phyloP scores from a whole-genome alignment of 1,139 yeast genomes.

The Taphrina flavorubra region DNA sequence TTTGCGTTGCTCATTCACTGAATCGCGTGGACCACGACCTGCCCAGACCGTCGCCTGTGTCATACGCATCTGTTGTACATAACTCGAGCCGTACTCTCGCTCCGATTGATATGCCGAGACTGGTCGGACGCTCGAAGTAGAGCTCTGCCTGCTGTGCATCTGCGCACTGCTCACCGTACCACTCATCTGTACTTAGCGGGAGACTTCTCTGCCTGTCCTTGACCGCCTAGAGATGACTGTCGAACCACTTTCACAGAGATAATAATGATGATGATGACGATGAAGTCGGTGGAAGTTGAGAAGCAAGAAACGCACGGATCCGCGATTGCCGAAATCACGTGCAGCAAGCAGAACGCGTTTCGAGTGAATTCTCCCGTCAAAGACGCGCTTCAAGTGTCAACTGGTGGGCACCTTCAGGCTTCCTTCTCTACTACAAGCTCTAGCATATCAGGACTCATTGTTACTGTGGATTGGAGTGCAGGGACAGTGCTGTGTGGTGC shows the following conservation, averaged over 20 bases:
- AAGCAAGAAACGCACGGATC: no score
- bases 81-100: slow-evolving; percentile 14
- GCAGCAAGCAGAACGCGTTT: no score
- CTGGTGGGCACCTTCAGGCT: no score
- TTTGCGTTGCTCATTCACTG: slow-evolving; percentile 34
- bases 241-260: no score
- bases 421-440: no score
- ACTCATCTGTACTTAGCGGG: background rate
- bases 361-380: no score
- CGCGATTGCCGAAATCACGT: no score
- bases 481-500: background rate
- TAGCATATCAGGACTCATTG: no score
- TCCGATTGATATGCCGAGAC: slow-evolving; percentile 7
- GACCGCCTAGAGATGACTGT: background rate
- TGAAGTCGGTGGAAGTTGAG: no score
- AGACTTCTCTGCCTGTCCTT: no score
- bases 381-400: no score
- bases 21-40: slow-evolving; percentile 40
- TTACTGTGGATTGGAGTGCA: background rate
- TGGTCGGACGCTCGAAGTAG: slow-evolving; percentile 20
- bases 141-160: slow-evolving; percentile 17
- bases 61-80: slow-evolving; percentile 40
- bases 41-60: slow-evolving; percentile 44
- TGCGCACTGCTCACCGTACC: background rate
- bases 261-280: no score